phyloP scores from a whole-genome alignment of 208 protist species.

The Leishmania braziliensis region DNA sequence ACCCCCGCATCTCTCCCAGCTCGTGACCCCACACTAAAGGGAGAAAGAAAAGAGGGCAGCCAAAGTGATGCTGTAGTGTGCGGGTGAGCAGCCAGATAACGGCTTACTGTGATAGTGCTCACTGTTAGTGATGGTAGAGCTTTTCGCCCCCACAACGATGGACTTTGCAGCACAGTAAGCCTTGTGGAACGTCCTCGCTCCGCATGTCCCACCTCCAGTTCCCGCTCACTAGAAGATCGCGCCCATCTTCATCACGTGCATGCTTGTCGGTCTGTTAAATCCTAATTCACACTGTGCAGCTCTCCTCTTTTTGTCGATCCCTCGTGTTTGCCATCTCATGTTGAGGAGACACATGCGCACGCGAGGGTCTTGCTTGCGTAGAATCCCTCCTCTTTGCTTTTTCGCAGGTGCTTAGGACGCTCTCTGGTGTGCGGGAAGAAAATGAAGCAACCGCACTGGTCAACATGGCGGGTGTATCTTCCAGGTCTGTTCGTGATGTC shows the following conservation, averaged over 20 bases:
- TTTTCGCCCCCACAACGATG: background rate
- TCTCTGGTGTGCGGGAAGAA: background rate
- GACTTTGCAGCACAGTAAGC: background rate
- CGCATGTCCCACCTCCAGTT: background rate
- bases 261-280: background rate
- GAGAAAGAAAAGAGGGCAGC: background rate
- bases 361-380: background rate
- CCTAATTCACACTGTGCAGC: too few relatives aligned
- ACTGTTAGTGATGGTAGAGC: background rate
- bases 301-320: background rate
- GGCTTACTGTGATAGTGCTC: too few relatives aligned
- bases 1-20: background rate
- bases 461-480: constrained; percentile 81
- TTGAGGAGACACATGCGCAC: background rate
- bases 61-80: background rate
- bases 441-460: constrained; percentile 81
- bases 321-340: background rate
- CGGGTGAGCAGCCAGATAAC: background rate
- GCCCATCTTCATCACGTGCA: too few relatives aligned
- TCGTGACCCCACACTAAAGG: background rate
- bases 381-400: background rate
- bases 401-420: background rate
- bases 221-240: background rate
- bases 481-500: constrained; percentile 72
- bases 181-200: background rate